phyloP scores from a whole-genome alignment of 805 yeast genomes.

The Trichomonascus vanleenenianus region DNA sequence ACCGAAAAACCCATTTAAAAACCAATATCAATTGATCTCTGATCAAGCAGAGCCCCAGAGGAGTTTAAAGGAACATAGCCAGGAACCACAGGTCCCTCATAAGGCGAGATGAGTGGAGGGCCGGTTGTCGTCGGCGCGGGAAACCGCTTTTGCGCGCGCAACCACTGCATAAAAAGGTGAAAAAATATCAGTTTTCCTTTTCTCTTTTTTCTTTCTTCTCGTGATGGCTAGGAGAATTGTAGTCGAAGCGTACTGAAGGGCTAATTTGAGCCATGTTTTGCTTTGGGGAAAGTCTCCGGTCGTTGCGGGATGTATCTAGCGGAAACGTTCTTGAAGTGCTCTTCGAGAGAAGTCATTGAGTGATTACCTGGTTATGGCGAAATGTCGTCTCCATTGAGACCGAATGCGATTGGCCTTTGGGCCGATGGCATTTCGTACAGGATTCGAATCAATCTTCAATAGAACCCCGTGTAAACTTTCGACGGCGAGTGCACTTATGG shows the following conservation, averaged over 20 bases:
- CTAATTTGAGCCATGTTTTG: slow-evolving; percentile 11
- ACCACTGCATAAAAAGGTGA: neutral
- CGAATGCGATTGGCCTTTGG: neutral
- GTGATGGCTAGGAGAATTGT: slow-evolving; percentile 19
- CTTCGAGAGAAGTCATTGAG: neutral
- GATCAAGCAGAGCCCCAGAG: too few relatives aligned
- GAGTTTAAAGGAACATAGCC: too few relatives aligned
- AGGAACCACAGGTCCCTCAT: too few relatives aligned
- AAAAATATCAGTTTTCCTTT: neutral
- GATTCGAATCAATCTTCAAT: neutral
- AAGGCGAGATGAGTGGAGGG: too few relatives aligned
- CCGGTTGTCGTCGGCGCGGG: too few relatives aligned
- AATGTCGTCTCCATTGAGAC: neutral
- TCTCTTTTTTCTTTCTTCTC: slow-evolving; percentile 2
- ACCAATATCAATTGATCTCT: too few relatives aligned
- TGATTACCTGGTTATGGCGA: neutral
- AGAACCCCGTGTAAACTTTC: neutral
- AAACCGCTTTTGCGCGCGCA: neutral
- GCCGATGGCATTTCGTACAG: neutral
- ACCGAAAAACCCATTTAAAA: too few relatives aligned
- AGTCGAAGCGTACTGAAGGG: slow-evolving; percentile 24
- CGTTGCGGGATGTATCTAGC: slow-evolving; percentile 3
- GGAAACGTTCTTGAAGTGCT: neutral
- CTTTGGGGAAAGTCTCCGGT: slow-evolving; percentile 32
- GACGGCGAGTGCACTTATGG: slow-evolving; percentile 16